phyloP scores from a whole-genome alignment of 192 early-diverging fungal species.

The Coemansia sp. region DNA sequence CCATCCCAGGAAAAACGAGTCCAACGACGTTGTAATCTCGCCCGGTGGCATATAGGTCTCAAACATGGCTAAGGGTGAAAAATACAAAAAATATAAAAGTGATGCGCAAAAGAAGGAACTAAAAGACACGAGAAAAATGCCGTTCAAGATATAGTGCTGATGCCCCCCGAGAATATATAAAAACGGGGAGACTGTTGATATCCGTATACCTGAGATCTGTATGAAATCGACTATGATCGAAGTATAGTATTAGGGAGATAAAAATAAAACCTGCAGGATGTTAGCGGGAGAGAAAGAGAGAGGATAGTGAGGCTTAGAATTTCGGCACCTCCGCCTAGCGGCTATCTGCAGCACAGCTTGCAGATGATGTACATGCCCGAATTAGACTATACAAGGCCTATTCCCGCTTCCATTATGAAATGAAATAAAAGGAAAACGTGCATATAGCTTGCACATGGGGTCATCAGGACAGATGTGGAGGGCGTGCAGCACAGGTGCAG shows the following conservation, averaged over 20 bases:
- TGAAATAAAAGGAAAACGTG: background rate
- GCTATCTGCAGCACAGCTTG: background rate
- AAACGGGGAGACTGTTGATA: background rate
- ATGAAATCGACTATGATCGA: too few species aligned
- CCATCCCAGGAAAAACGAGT: conserved; percentile 67
- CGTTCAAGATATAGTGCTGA: background rate
- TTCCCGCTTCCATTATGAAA: background rate
- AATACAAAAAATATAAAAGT: background rate
- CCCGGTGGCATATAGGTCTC: conserved; percentile 35
- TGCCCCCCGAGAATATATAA: too few species aligned
- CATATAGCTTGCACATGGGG: background rate
- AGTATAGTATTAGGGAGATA: background rate
- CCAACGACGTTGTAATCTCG: conserved; percentile 30
- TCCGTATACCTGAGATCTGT: background rate
- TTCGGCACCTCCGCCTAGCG: background rate
- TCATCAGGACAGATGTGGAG: background rate
- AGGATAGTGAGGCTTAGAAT: background rate
- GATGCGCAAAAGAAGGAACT: background rate
- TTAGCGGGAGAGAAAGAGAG: background rate
- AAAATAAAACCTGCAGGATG: background rate
- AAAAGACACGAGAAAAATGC: background rate
- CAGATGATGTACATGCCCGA: background rate
- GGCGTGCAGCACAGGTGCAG: background rate
- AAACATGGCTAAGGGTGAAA: conserved; percentile 15
- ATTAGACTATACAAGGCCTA: background rate